Evolutionary conservation across 306 rosid genomes (phyloP), one percentile per base, ranked within the genome.

Genomic region (Acmispon strigosus): DNA sequence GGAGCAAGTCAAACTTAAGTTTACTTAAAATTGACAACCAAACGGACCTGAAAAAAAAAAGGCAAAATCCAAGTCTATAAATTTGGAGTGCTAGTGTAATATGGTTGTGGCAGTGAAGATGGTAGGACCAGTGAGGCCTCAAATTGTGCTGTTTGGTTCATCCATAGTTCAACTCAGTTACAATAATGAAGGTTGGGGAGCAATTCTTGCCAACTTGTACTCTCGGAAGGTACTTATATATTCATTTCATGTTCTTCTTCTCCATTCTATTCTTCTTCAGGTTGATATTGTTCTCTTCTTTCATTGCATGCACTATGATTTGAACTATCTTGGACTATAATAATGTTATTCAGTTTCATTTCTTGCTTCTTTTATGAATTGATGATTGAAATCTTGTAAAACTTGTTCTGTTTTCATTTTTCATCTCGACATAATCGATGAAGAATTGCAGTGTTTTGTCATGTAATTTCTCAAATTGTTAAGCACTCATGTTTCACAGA

Each of bases 101-200:
- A 34, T 70, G 13, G 52, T 62, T 60, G 54, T 58, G 45, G 54
- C 0, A 75, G 62, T 75, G 69, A 75, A 72, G 20, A 92, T 93
- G 98, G 97, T 87, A 0, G 96, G 98, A 73, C 93, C 90, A 8
- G 14, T 7, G 17, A 90, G 98, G 43, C 97, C 96, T 71, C 93
- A 86, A 52, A 80, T 93, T 77, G 98, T 93, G 78, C 57, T 93
- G 62, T 93, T 93, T 75, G 98, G 98, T 48, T 93, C 98, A 1
- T 88, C 98, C 77, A 84, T 93, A 0, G 96, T 93, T 41, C 77
- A 93, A 70, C 60, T 77, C 10, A 84, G 97, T 74, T 93, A 44
- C 72, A 13, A 78, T 16, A 2, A 76, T 63, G 83, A 71, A 54
- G 98, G 98, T 17, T 93, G 96, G 98, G 96, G 96, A 3, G 71